Percentiles rank a stretch among this genome's conserved stretches.
Evolutionary conservation across 495 filamentous ascomycete species (phyloP).

Genomic region (Hyaloscypha finlandica): DNA sequence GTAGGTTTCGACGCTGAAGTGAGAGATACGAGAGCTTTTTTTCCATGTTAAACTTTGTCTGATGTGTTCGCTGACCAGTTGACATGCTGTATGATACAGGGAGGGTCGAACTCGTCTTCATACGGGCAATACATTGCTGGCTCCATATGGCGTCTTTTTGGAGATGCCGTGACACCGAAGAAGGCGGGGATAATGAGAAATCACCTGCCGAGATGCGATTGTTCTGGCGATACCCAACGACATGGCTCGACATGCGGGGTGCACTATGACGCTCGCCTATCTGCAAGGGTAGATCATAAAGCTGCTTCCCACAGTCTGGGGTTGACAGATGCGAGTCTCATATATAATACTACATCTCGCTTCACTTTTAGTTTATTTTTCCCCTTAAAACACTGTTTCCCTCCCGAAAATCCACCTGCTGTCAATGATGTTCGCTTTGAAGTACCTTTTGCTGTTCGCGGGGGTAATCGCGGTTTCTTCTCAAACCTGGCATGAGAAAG

Average conservation of each 20-base stretch:
- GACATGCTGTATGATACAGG: neutral
- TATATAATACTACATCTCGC: neutral
- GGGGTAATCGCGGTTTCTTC: neutral
- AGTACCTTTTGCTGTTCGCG: neutral
- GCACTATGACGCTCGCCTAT: neutral
- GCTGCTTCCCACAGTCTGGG: neutral
- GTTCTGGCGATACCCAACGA: neutral
- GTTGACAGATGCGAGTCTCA: neutral
- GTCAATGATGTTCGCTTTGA: neutral
- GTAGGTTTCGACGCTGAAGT: neutral
- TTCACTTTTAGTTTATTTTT: neutral
- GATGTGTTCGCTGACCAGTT: neutral
- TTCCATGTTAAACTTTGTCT: neutral
- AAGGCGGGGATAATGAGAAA: neutral
- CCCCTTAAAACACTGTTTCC: neutral
- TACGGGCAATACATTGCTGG: neutral
- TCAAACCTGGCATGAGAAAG: conserved; percentile 16
- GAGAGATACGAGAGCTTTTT: neutral
- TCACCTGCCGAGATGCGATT: neutral
- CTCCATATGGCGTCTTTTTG: neutral
- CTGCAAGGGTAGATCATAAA: neutral
- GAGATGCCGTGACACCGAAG: neutral
- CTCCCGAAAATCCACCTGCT: neutral
- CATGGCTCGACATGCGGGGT: neutral
- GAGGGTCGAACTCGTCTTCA: neutral